phyloP scores from a whole-genome alignment of 1,284 basidiomycete species.

The Anthracocystis walkeri region DNA sequence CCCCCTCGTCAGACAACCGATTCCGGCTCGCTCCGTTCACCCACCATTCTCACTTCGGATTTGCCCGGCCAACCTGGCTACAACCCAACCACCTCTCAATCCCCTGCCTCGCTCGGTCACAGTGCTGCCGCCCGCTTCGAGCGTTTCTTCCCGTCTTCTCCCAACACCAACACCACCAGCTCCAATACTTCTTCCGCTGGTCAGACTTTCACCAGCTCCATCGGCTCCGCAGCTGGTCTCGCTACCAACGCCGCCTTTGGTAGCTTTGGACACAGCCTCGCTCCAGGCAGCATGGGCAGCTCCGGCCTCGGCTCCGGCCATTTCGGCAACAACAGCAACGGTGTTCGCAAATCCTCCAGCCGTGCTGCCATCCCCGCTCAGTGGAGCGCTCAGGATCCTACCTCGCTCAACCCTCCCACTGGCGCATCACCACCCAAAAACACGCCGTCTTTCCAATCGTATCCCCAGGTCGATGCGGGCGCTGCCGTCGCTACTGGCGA shows the following conservation, averaged over 20 bases:
- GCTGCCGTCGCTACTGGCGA: conserved; percentile 71
- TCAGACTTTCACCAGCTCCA: conserved; percentile 39
- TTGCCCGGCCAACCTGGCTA: conserved; percentile 33
- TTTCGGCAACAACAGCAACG: conserved; percentile 42
- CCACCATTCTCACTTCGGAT: conserved; percentile 31
- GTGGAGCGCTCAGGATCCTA: conserved; percentile 43
- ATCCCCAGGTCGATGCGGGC: conserved; percentile 9
- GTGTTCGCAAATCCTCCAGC: conserved; percentile 26
- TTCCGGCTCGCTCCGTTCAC: conserved; percentile 37
- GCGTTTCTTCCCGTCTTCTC: conserved; percentile 59
- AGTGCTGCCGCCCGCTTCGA: conserved; percentile 63
- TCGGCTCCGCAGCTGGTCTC: conserved; percentile 41
- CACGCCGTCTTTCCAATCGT: conserved; percentile 13
- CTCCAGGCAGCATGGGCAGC: conserved; percentile 35
- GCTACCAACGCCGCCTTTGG: conserved; percentile 53
- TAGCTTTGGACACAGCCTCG: conserved; percentile 52
- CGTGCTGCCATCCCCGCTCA: conserved; percentile 51
- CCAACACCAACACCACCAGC: conserved; percentile 28
- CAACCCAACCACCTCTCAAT: conserved; percentile 12
- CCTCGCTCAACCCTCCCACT: conserved; percentile 30
- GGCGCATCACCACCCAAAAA: conserved; percentile 40
- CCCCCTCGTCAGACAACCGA: conserved; percentile 23
- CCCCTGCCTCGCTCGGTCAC: conserved; percentile 28
- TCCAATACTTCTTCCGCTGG: conserved; percentile 40
- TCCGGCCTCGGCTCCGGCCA: conserved; percentile 39